A percentile compares a stretch with the other conserved stretches of the same genome.
These are phyloP conservation scores for Dendrostoma leiphaemia DNA, from an alignment of 2,329 filamentous ascomycete genomes.

Conservation along the genomic window DNA sequence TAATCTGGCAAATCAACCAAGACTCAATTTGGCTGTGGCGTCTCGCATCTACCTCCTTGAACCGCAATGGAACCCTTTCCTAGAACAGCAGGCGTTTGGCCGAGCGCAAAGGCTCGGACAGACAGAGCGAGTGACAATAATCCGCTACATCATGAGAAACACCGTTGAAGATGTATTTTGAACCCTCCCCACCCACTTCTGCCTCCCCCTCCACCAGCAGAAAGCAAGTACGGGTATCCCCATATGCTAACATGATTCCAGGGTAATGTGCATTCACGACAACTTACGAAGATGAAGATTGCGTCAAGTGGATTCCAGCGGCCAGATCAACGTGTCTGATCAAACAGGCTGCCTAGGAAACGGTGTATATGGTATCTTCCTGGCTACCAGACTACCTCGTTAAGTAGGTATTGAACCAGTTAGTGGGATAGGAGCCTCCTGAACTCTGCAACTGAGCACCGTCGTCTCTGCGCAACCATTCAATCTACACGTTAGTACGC, in stretches of 20 bases:
- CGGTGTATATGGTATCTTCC: no score
- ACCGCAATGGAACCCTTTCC: conserved; percentile 31
- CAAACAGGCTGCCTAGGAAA: no score
- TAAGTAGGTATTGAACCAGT: no score
- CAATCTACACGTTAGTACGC: no score
- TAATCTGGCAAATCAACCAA: not conserved
- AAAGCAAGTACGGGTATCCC: no score
- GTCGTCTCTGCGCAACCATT: no score
- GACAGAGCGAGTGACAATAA: conserved; percentile 23
- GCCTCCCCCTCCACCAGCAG: not conserved
- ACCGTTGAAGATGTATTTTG: conserved; percentile 26
- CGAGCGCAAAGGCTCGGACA: conserved; percentile 27
- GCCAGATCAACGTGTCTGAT: no score
- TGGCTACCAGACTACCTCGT: no score
- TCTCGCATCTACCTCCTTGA: conserved; percentile 29
- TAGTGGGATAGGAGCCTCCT: no score
- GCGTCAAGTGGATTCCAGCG: not conserved
- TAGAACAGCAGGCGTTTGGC: conserved; percentile 30
- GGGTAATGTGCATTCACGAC: not conserved
- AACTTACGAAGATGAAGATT: not conserved
- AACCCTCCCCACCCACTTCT: no score
- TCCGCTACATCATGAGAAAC: conserved; percentile 27
- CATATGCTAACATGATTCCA: not conserved
- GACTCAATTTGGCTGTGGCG: conserved; percentile 27
- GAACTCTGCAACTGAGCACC: no score